Base-by-base conservation (phyloP, 129 eudicot species). In the Glebionis coronaria region DNA sequence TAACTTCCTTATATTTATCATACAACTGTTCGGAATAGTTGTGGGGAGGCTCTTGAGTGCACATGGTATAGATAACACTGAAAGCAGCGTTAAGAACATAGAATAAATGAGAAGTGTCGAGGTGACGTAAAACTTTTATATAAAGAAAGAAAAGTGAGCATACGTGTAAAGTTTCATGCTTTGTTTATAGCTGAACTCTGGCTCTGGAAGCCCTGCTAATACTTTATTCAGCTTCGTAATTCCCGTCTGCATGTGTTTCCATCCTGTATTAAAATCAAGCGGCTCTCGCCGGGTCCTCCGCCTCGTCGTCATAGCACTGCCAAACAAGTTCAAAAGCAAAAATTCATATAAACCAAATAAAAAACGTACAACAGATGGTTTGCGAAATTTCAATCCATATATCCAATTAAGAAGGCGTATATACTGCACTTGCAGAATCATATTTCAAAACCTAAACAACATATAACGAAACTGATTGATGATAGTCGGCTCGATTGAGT, bases 41-140 rank as follows among this genome's bases (percentile, higher is more conserved):
- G 61, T 90, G 80, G 12, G 97, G 93, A 16, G 95, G 84, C 78
- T 87, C 85, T 69, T 91, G 95, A 51, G 90, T 82, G 71, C 95
- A 91, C 97, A 91, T 83, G 80, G 81, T 77, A 59, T 87, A 91
- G 69, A 91, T 81, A 3, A 86, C 82, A 28, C 95, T 90, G 80
- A 49, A 59, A 18, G 53, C 57, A 65, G 16, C 57, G 65, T 70
- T 25, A 78, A 67, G 63, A 67, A 57, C 18, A 72, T 29, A 71
- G 21, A 44, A 11, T 7, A 63, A 53, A 56, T 63, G 49, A 53
- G 12, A 56, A 63, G 4, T 55, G 20, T 14, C 1, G n/a, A 15
- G 15, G 45, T 58, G 3, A 13, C 25, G 60, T 44, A n/a, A 38
- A 18, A 49, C n/a, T 21, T 21, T 16, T 10, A 52, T 7, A 15